Evolutionary conservation across 2,329 filamentous ascomycete genomes (phyloP), one percentile per base, ranked within the genome.

Genomic region (Fusarium keratoplasticum): DNA sequence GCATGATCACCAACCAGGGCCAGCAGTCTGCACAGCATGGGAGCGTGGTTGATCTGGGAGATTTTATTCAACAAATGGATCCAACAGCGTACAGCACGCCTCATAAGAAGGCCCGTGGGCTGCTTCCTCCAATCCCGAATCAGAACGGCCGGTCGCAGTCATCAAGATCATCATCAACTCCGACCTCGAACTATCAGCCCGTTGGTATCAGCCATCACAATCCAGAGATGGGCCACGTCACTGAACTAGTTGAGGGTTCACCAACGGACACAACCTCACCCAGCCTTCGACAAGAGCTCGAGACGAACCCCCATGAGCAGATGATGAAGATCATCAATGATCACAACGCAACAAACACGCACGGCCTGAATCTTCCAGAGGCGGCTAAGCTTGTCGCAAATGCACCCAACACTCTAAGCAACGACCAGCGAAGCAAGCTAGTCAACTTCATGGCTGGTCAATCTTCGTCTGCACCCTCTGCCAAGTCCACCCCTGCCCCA

Each of bases 271-370:
- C 76, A 25, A 83, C 86, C 3, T 85, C 88, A 0, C 83, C 87
- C 1, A 88, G 83, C 63, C 83, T 91, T 4, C 87, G 88, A 31
- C 86, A 88, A 36, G 89, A 91, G 76, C 84, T 90, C 7, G 86
- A 89, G 78, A 81, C 83, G n/a, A 89, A 88, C 66, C 88, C 89
- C 0, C 89, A 89, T 65, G 89, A 90, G 76, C 86, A 87, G 60
- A 91, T 91, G 87, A 90, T 92, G 87, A 89, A 87, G 76, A 87
- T 92, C 35, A 92, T 92, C 80, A 88, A 91, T 67, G 89, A 90
- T 70, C 89, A 90, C 70, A 92, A 92, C 71, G 89, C 89, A 22
- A 86, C 82, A 71, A 89, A 85, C 71, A 81, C 82, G 5, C 81
- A 82, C 1, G 83, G 85, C 54, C 81, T 89, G 61, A 85, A 90